Evolutionary conservation across 768 basidiomycete genomes (phyloP).

Genomic region (Psilocybe sp.): DNA sequence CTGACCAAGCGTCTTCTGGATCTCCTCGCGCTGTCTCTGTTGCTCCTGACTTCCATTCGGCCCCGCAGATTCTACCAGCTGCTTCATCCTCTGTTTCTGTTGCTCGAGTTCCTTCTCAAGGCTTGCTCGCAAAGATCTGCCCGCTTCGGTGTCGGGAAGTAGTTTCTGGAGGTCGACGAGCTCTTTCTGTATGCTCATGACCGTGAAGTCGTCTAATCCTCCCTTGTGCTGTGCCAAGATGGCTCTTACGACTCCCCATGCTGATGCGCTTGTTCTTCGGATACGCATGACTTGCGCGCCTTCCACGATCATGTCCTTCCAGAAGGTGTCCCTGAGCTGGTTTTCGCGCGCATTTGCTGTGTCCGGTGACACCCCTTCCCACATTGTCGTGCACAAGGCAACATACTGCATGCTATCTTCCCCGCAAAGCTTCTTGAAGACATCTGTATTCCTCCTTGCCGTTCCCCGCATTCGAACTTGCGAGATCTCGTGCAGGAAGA

Average conservation of each 20-base stretch:
- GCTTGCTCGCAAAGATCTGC: constrained; percentile 1
- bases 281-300: constrained; percentile 37
- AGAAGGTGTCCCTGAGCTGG: constrained; percentile 39
- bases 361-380: constrained; percentile 33
- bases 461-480: constrained; percentile 38
- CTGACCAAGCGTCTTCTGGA: background rate
- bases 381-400: constrained; percentile 48
- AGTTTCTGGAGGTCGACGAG: constrained; percentile 17
- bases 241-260: constrained; percentile 34
- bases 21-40: background rate
- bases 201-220: background rate
- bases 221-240: constrained; percentile 11
- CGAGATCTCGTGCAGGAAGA: constrained; percentile 44
- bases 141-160: constrained; percentile 32
- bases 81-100: background rate
- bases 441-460: constrained; percentile 39
- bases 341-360: constrained; percentile 33
- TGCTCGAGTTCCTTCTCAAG: constrained; percentile 12
- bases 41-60: background rate
- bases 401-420: constrained; percentile 39
- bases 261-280: constrained; percentile 28
- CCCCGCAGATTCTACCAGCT: background rate
- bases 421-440: constrained; percentile 50
- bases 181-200: constrained; percentile 19
- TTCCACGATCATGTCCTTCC: constrained; percentile 38